Conservation (phyloP, 1,284 basidiomycete species). For the Malassezia sympodialis region DNA sequence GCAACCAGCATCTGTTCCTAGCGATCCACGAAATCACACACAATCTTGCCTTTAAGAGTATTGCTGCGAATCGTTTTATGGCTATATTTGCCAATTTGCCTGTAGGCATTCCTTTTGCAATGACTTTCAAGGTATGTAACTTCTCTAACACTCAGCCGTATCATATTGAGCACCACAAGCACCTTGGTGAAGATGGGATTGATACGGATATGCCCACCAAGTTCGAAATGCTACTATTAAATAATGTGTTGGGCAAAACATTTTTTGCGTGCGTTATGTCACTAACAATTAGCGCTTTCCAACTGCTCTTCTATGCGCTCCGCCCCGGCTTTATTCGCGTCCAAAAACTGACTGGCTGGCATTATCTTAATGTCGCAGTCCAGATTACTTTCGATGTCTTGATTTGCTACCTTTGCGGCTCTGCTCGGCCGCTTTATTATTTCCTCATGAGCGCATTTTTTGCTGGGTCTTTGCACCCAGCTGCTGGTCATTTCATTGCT, state of each 20-base stretch:
- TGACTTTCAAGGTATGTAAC: slow-evolving; percentile 67
- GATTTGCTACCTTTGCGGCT: slow-evolving; percentile 36
- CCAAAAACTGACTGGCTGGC: slow-evolving; percentile 73
- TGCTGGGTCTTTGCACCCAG: slow-evolving; percentile 86
- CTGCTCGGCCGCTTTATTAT: slow-evolving; percentile 54
- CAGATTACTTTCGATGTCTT: slow-evolving; percentile 66
- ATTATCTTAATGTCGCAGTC: slow-evolving; percentile 63
- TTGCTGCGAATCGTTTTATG: slow-evolving; percentile 71
- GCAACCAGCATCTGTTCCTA: slow-evolving; percentile 93
- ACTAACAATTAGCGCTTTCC: slow-evolving; percentile 59
- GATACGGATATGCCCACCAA: slow-evolving; percentile 87
- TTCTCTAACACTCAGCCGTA: slow-evolving; percentile 53
- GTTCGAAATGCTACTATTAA: slow-evolving; percentile 71
- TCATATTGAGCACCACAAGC: slow-evolving; percentile 76
- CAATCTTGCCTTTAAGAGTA: slow-evolving; percentile 80
- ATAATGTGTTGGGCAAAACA: slow-evolving; percentile 91
- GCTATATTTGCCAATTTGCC: slow-evolving; percentile 85
- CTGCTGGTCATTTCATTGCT: slow-evolving; percentile 93
- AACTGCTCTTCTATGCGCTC: slow-evolving; percentile 94
- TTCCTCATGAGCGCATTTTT: slow-evolving; percentile 81
- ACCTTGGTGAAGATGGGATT: slow-evolving; percentile 86
- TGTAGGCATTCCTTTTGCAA: slow-evolving; percentile 87
- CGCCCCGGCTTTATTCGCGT: slow-evolving; percentile 85
- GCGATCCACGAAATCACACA: slow-evolving; percentile 98
- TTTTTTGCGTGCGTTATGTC: slow-evolving; percentile 63